Percentiles rank a stretch among this genome's conserved stretches.
These are phyloP conservation scores for Turritis glabra DNA, from an alignment of 345 rosid species.

Conservation along the genomic window DNA sequence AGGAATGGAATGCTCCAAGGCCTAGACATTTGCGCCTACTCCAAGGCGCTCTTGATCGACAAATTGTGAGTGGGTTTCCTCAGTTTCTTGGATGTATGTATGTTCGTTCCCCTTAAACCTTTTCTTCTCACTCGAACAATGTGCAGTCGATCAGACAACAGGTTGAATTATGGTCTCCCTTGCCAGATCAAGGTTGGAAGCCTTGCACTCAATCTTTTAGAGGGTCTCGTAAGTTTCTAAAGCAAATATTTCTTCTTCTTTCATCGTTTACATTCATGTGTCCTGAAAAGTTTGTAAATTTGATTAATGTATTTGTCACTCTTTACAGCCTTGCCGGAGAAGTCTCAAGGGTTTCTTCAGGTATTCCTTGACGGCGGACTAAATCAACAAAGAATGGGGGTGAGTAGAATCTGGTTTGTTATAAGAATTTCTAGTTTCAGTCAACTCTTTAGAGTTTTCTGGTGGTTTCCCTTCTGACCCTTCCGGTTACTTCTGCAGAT, in stretches of 20 bases:
- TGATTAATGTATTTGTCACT: constrained; percentile 14
- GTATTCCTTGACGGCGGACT: constrained; percentile 97
- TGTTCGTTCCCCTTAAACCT: neutral
- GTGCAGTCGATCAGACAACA: constrained; percentile 61
- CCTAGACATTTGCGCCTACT: constrained; percentile 70
- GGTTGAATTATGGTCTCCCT: constrained; percentile 82
- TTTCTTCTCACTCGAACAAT: neutral
- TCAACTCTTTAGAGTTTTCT: neutral
- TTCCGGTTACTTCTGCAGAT: constrained; percentile 46
- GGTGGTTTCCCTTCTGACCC: neutral
- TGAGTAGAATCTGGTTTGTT: constrained; percentile 38
- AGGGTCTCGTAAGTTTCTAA: constrained; percentile 49
- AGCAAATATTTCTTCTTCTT: neutral
- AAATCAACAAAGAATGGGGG: constrained; percentile 99
- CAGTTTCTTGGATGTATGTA: neutral
- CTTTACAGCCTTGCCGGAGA: constrained; percentile 57
- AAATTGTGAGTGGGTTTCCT: constrained; percentile 54
- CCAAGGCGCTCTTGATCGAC: constrained; percentile 59
- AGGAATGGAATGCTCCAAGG: constrained; percentile 98
- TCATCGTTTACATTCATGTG: neutral
- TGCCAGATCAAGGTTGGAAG: constrained; percentile 80
- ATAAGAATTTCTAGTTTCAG: neutral
- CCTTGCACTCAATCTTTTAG: constrained; percentile 51
- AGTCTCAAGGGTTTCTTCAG: constrained; percentile 72
- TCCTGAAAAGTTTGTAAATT: neutral